Evolutionary conservation across 495 filamentous ascomycete genomes (phyloP).

Genomic region (Aspergillus cristatus): DNA sequence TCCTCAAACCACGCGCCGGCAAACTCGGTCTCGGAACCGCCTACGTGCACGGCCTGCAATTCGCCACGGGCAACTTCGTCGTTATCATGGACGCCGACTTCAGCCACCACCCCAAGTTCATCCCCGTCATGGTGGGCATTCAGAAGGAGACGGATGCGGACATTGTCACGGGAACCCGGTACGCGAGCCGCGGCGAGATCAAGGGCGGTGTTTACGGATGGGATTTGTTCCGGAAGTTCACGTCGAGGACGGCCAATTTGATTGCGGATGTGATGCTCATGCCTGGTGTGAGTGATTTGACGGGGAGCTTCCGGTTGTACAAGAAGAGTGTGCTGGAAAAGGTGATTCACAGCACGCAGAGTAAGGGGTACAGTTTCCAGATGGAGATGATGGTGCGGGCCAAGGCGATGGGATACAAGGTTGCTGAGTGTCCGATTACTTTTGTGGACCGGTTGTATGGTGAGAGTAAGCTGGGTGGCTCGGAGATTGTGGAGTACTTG

Average conservation of each 20-base stretch:
- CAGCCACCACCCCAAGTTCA: conserved; percentile 96
- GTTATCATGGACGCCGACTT: conserved; percentile 99
- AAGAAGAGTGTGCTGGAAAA: conserved; percentile 83
- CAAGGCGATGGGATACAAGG: conserved; percentile 82
- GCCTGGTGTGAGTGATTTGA: conserved; percentile 93
- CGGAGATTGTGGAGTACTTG: conserved; percentile 96
- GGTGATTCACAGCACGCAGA: conserved; percentile 77
- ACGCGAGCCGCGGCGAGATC: conserved; percentile 52
- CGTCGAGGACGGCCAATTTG: conserved; percentile 81
- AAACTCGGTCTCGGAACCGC: conserved; percentile 96
- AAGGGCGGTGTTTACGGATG: conserved; percentile 92
- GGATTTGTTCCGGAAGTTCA: conserved; percentile 95
- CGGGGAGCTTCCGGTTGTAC: conserved; percentile 89
- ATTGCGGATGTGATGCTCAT: conserved; percentile 90
- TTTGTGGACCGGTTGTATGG: conserved; percentile 96
- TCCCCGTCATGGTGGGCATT: conserved; percentile 73
- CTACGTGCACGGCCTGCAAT: conserved; percentile 90
- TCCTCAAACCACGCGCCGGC: conserved; percentile 77
- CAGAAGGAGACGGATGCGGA: conserved; percentile 69
- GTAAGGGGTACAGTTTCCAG: conserved; percentile 96
- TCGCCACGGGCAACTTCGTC: conserved; percentile 80
- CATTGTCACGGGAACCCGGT: conserved; percentile 93
- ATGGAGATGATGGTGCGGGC: conserved; percentile 97
- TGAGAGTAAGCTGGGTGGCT: conserved; percentile 87
- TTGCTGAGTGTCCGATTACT: conserved; percentile 88